Evolutionary conservation across 2,329 filamentous ascomycete genomes (phyloP).

Genomic region (Penicillium brevicompactum): DNA sequence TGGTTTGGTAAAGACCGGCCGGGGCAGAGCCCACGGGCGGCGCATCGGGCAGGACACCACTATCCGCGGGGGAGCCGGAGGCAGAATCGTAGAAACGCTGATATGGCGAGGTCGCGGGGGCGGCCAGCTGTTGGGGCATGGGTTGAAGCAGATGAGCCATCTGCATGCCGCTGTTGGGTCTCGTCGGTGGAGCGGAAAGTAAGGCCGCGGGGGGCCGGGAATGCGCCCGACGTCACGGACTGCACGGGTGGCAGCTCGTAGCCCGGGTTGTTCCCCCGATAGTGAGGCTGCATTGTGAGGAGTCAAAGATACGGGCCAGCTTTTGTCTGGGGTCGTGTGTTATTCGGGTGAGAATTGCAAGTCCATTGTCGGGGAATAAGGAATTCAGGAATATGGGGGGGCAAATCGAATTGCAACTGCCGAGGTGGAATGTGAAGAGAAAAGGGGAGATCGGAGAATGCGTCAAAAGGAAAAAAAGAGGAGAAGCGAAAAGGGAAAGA

Average conservation of each 20-base stretch:
- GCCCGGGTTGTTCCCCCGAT: constrained; percentile 29
- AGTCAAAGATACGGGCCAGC: background rate
- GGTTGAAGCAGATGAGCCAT: constrained; percentile 46
- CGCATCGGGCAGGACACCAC: constrained; percentile 37
- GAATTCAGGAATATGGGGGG: background rate
- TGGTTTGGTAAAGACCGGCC: constrained; percentile 31
- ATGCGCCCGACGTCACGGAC: constrained; percentile 36
- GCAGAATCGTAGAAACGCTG: constrained; percentile 44
- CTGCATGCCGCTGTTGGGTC: constrained; percentile 42
- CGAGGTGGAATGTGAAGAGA: constrained; percentile 17
- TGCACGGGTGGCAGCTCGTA: constrained; percentile 41
- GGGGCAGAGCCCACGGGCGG: constrained; percentile 40
- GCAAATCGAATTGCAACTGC: constrained; percentile 17
- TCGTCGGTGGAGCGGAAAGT: constrained; percentile 41
- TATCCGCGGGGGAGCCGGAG: constrained; percentile 43
- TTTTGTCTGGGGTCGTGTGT: background rate
- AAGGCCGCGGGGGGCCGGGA: constrained; percentile 33
- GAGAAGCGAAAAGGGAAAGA: constrained; percentile 3
- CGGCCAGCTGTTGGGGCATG: constrained; percentile 30
- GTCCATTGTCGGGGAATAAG: constrained; percentile 4
- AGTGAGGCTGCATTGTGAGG: constrained; percentile 38
- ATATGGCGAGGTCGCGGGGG: constrained; percentile 31
- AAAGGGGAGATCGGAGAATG: constrained; percentile 25
- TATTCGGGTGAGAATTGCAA: constrained; percentile 1
- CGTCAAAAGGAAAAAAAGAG: constrained; percentile 2